Evolutionary conservation across 2,329 filamentous ascomycete species (phyloP).

Genomic region (Ascochyta koolunga): DNA sequence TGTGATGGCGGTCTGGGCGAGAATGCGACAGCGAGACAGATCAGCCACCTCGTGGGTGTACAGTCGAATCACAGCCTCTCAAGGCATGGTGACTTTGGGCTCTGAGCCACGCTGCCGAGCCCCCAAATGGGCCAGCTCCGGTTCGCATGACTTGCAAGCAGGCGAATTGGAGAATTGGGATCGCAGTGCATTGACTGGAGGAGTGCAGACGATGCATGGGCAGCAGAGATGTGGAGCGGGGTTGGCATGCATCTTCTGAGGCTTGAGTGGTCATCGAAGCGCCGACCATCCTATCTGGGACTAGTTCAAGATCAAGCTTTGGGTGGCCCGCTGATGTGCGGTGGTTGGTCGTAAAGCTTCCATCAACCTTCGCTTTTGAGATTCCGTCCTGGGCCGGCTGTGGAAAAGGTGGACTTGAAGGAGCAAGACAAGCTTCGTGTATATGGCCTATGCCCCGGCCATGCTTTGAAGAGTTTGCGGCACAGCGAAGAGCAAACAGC

Average conservation of each 20-base stretch:
- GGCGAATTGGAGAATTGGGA: conserved; percentile 36
- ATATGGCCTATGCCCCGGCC: conserved; percentile 5
- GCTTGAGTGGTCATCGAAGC: conserved; percentile 30
- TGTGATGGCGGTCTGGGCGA: conserved; percentile 17
- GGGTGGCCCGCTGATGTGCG: conserved; percentile 13
- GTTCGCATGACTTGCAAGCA: conserved; percentile 43
- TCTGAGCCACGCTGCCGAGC: conserved; percentile 22
- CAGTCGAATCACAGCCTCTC: conserved; percentile 34
- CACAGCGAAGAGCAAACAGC: neutral
- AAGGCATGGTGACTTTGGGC: conserved; percentile 14
- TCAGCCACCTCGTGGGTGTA: conserved; percentile 34
- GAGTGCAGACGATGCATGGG: conserved; percentile 39
- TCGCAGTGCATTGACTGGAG: conserved; percentile 24
- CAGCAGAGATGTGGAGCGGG: conserved; percentile 32
- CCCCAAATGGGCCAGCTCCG: conserved; percentile 30
- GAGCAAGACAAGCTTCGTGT: conserved; percentile 5
- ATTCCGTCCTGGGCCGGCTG: neutral
- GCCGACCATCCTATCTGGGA: conserved; percentile 21
- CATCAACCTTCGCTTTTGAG: conserved; percentile 7
- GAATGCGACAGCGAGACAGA: conserved; percentile 17
- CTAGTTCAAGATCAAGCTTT: conserved; percentile 30
- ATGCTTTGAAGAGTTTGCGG: conserved; percentile 2
- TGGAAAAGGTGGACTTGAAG: neutral
- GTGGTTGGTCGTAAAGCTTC: conserved; percentile 26
- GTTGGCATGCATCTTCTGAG: conserved; percentile 23